Evolutionary conservation across 805 yeast species (phyloP).

Genomic region (Phaffomyces thermotolerans): DNA sequence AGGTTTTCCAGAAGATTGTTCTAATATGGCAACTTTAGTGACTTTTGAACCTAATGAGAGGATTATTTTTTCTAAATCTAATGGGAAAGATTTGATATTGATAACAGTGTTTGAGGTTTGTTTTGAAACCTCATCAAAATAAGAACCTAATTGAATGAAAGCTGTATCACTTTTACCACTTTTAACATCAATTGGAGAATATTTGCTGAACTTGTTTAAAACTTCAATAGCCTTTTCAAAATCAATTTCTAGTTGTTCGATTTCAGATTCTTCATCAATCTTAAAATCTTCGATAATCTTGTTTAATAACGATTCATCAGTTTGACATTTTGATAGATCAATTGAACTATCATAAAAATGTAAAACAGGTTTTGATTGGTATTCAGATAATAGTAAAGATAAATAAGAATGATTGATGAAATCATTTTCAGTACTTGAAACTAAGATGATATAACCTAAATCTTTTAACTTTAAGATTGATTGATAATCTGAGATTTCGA

Average conservation of each 20-base stretch:
- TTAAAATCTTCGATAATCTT: constrained; percentile 3
- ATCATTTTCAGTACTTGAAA: constrained; percentile 57
- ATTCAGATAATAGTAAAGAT: constrained; percentile 50
- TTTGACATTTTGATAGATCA: neutral
- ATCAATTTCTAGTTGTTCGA: constrained; percentile 6
- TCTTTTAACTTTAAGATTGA: constrained; percentile 69
- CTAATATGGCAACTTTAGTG: constrained; percentile 53
- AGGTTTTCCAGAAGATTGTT: constrained; percentile 35
- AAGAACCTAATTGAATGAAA: constrained; percentile 47
- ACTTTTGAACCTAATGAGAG: constrained; percentile 44
- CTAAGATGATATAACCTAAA: constrained; percentile 51
- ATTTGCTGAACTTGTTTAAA: constrained; percentile 2
- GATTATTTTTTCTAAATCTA: constrained; percentile 39
- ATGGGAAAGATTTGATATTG: constrained; percentile 64
- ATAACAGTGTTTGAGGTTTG: constrained; percentile 35
- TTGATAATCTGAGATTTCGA: constrained; percentile 60
- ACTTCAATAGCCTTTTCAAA: constrained; percentile 3
- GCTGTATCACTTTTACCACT: constrained; percentile 4
- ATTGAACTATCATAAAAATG: constrained; percentile 50
- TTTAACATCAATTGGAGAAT: constrained; percentile 4
- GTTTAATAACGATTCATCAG: constrained; percentile 1
- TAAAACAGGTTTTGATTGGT: constrained; percentile 49
- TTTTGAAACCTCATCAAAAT: constrained; percentile 36
- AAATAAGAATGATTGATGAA: constrained; percentile 47
- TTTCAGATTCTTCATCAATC: constrained; percentile 4